Base-by-base conservation (phyloP, 78 protist genomes). In the Diacronema lutheri region DNA sequence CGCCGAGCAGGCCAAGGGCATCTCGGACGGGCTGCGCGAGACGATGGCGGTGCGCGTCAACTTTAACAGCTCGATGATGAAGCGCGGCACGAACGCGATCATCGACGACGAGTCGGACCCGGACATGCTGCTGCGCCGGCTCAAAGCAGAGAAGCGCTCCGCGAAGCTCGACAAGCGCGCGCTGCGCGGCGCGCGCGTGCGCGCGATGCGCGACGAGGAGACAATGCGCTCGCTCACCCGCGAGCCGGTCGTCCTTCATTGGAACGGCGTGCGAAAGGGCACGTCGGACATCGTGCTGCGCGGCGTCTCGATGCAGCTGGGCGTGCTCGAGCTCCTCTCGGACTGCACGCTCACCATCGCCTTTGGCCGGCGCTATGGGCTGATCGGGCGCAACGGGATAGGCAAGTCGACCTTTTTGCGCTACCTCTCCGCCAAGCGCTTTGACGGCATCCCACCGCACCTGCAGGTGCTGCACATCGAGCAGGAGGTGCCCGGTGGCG, bases 391-490 rank as follows among this genome's bases (percentile, higher is more conserved):
- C 11, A 96, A 96, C 90, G 98, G 98, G 65, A 35, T 81, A 0
- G 98, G 98, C 60, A 96, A 96, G 86, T 84, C 97, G 13, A 96
- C 97, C 21, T 65, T 96, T 46, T 82, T 96, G 44, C 37, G 96
- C 74, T 86, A 91, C 65, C 88, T 96, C 66, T 88, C 93, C 1
- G 86, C 72, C 7, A 71, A 94, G 50, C 91, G 85, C 46, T 44
- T 94, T 46, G 95, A 71, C 7, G 86, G 86, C 44, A 90, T 94
- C 64, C 89, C 93, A 0, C 50, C 78, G 41, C 60, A 69, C 68
- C 55, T 96, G 29, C 84, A 91, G 56, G 80, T 95, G 12, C 91
- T 94, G 25, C 95, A 94, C 66, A 92, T 96, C 37, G 98, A 96
- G 69, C 98, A 96, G 78, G 98, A 96, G 84, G 90, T 92, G 12